A percentile compares a stretch with the other conserved stretches of the same genome.
Evolutionary conservation across 2,329 filamentous ascomycete genomes (phyloP).

Genomic region (Nectriaceae sp.): DNA sequence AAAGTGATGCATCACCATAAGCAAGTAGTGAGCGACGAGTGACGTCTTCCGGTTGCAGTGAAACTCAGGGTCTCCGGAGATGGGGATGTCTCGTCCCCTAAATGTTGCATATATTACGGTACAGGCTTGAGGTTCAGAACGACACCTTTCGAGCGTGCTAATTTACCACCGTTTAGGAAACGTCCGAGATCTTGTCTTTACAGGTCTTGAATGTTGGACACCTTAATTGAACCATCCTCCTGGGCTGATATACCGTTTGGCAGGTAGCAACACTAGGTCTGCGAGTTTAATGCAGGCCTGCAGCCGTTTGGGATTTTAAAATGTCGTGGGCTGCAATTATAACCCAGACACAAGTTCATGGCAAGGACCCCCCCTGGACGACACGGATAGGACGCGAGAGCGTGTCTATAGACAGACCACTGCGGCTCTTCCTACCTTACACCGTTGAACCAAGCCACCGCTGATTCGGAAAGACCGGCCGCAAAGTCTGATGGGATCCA

Average conservation of each 20-base stretch:
- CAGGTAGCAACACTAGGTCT: conserved; percentile 18
- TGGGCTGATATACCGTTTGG: conserved; percentile 10
- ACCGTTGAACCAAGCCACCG: neutral
- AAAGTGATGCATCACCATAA: conserved; percentile 22
- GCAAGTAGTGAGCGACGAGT: conserved; percentile 13
- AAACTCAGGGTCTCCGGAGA: conserved; percentile 18
- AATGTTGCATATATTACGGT: neutral
- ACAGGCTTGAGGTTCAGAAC: neutral
- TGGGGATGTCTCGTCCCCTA: conserved; percentile 22
- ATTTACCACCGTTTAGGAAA: neutral
- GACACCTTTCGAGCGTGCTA: neutral
- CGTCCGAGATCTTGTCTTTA: neutral
- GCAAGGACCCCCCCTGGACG: neutral
- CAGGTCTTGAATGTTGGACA: conserved; percentile 21
- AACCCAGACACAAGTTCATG: neutral
- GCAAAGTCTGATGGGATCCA: neutral
- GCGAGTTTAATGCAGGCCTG: conserved; percentile 19
- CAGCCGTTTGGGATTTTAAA: conserved; percentile 12
- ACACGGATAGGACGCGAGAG: neutral
- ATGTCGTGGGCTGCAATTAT: conserved; percentile 10
- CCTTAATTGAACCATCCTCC: conserved; percentile 12
- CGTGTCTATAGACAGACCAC: neutral
- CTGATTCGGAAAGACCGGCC: neutral
- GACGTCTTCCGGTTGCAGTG: conserved; percentile 14
- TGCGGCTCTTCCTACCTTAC: conserved; percentile 15